Evolutionary conservation across 768 basidiomycete genomes (phyloP).

Genomic region (Rhodotorula taiwanensis): DNA sequence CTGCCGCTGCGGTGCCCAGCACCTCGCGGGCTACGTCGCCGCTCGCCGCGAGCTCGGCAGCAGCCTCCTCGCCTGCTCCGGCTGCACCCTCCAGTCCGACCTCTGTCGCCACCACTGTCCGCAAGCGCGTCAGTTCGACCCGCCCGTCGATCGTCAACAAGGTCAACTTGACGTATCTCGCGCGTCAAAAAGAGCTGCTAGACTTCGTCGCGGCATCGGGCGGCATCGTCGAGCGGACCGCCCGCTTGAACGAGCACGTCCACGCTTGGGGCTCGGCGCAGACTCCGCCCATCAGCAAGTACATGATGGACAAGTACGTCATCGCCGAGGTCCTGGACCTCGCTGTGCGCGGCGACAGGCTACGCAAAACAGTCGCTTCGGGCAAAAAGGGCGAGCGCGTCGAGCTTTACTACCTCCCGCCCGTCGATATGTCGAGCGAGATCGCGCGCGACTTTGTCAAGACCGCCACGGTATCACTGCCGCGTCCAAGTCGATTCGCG

Average conservation of each 20-base stretch:
- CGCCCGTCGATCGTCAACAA: constrained; percentile 3
- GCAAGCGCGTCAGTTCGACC: not conserved
- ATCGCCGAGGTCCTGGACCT: not conserved
- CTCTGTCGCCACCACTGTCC: not conserved
- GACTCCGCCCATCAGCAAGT: not conserved
- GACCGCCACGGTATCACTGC: no score
- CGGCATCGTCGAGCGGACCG: constrained; percentile 61
- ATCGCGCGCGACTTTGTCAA: constrained; percentile 2
- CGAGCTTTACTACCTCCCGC: constrained; percentile 19
- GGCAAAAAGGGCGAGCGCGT: not conserved
- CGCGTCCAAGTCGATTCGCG: not conserved
- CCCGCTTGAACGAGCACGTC: constrained; percentile 30
- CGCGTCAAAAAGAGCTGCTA: constrained; percentile 72
- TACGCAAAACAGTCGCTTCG: constrained; percentile 1
- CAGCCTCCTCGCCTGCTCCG: no score
- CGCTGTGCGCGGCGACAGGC: not conserved
- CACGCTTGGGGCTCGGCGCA: not conserved
- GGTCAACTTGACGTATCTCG: constrained; percentile 64
- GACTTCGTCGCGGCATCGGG: constrained; percentile 60
- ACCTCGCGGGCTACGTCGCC: no score
- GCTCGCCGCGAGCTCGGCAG: no score
- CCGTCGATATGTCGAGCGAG: constrained; percentile 6
- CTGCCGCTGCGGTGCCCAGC: no score
- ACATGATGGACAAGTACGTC: constrained; percentile 12
- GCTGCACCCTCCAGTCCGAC: no score